Base-by-base conservation (phyloP, 805 yeast genomes). In the Candida anglica region DNA sequence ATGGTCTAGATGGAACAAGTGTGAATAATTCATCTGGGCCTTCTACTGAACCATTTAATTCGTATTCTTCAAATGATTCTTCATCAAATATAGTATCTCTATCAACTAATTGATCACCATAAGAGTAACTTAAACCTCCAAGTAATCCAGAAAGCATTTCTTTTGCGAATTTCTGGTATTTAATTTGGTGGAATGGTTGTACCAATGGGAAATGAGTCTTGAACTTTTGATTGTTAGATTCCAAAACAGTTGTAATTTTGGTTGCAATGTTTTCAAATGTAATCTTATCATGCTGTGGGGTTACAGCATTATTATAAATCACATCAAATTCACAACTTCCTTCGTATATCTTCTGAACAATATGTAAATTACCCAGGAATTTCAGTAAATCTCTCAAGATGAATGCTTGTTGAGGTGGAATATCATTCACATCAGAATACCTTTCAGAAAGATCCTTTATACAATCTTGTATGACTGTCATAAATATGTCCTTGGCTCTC, bases 41-140 rank as follows among this genome's bases (percentile, higher is more conserved):
- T 49, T 86, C 95, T 10, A 66, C 58, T n/a, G 51, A 39, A 0
- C 89, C 87, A 1, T 64, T 47, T 33, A 78, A 59, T 27, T 63
- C 64, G 23, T 71, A 61, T 11, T 71, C 71, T 10, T 74, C 79
- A 52, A 80, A 82, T 5, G 79, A 78, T 8, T 82, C 85, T 37
- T 83, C 88, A 44, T 81, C 86, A 21, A 80, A 64, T 3, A 69
- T 65, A 1, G 86, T 77, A 4, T 70, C 68, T 44, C 95, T 66
- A 53, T 89, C 96, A 16, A 93, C 93, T 32, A 83, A 50, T 32
- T 82, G 85, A 33, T 79, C 83, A 21, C 98, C 98, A 49, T 85
- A 69, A 49, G 84, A 84, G 58, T 87, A 88, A 2, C 95, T 86
- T 33, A 93, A 72, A 10, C 98, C 98, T 15, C 97, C 98, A 37